Evolutionary conservation across 176 grass and related monocot species (phyloP), one percentile per base, ranked within the genome.

Genomic region (Ananas comosus): DNA sequence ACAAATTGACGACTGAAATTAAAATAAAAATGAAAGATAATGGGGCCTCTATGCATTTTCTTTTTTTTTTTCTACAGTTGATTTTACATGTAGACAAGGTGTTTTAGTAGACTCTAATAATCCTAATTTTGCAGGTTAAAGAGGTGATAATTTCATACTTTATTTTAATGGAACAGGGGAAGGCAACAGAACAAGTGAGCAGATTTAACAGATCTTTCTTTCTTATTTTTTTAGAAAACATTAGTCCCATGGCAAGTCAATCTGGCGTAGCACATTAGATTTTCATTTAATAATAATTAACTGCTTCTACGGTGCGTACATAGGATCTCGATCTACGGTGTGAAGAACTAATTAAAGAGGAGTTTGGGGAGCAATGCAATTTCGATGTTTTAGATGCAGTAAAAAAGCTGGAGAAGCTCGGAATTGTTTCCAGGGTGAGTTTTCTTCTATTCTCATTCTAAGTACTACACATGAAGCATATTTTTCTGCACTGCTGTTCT

Each of bases 111-210:
- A 6, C 51, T 68, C 50, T 72, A 13, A 1, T 58, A 71, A 66
- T 73, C 57, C 12, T 69, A 23, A 53, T 22, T 80, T 50, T 69
- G 12, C 65, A 99, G 94, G 82, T 99, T 57, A 99, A 99, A 76
- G 94, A 99, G 74, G 94, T 92, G 47, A 92, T 99, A 53, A 63
- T 99, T 71, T 86, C 84, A 50, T 92, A 90, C 69, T 99, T 85
- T 49, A 88, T 88, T 78, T 82, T 93, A 78, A 99, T 93, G 94
- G 75, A 90, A 82, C 81, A 92, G 74, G 94, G 94, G 51, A 91
- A 86, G 66, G 77, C 87, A 49, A 90, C 82, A 11, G 23, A 70
- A 64, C 64, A 84, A 51, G 94, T 84, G 73, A 71, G 6, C n/a
- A 49, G 58, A 13, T 68, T 51, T 49, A 16, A 18, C 17, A 61